Base-by-base conservation (phyloP, 2,329 filamentous ascomycete species). In the Zopfia rhizophila region DNA sequence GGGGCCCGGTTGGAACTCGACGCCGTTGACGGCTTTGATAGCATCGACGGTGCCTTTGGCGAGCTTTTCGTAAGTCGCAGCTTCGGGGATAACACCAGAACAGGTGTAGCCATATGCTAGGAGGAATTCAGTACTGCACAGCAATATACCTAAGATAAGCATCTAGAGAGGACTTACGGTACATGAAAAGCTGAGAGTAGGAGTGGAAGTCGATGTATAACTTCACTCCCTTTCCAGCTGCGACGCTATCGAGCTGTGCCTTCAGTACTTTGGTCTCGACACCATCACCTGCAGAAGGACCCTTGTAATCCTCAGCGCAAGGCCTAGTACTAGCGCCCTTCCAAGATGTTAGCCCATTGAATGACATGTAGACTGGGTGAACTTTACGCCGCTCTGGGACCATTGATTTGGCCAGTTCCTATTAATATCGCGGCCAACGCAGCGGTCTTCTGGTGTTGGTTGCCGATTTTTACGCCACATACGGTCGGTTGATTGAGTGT, bases 131-230 rank as follows among this genome's bases (percentile, higher is more conserved):
- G 23, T 19, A 23, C n/a, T n/a, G n/a, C n/a, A n/a, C n/a, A n/a
- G n/a, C n/a, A n/a, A n/a, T n/a, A n/a, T n/a, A n/a, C n/a, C n/a
- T n/a, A n/a, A n/a, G n/a, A n/a, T n/a, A n/a, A n/a, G n/a, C n/a
- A n/a, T n/a, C n/a, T n/a, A 11, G 24, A 33, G 21, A 29, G 2
- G 10, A 45, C 45, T 37, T 42, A 50, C 38, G 51, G 27, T 57
- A 55, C 52, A 58, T 58, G 30, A 30, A 56, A 1, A 70, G 63
- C 48, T 72, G 68, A 1, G 55, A 62, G 69, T 86, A 88, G 0
- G 82, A 78, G 69, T 88, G 85, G 62, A 81, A 83, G 68, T 88
- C 85, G 53, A 88, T 81, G 68, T 81, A 88, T 2, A 86, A 73
- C 58, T 82, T 80, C 28, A 87, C 71, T 1, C 82, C 81, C 49